Conservation (phyloP, 148 eudicot genomes). For the Chenopodium suecicum region DNA sequence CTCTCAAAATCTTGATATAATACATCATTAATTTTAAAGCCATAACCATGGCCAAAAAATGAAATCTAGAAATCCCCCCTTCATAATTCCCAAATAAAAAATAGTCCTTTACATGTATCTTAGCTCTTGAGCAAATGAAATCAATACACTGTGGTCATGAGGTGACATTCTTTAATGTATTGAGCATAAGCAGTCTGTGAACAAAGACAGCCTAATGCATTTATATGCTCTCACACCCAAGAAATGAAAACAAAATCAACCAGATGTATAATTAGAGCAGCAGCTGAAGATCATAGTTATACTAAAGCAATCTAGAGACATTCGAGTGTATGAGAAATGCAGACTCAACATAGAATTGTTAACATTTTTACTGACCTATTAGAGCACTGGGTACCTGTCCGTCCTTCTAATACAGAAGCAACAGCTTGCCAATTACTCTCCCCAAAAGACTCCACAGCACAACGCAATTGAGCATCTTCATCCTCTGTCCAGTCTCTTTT, state of each 20-base stretch:
- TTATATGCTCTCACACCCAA: no score
- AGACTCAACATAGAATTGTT: neutral
- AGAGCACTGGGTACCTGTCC: conserved; percentile 91
- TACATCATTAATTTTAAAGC: neutral
- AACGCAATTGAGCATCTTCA: conserved; percentile 67
- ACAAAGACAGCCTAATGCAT: neutral
- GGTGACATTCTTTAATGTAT: neutral
- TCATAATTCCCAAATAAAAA: no score
- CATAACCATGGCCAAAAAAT: neutral
- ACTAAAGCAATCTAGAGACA: neutral
- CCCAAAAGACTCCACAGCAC: conserved; percentile 79
- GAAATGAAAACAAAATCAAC: neutral
- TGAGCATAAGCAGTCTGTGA: neutral
- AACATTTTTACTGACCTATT: conserved; percentile 70
- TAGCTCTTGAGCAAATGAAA: neutral
- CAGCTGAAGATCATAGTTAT: neutral
- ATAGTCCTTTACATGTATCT: neutral
- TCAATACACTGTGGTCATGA: neutral
- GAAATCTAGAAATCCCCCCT: neutral
- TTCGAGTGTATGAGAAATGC: neutral
- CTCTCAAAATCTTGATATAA: no score
- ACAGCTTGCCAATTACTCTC: conserved; percentile 86
- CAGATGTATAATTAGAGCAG: neutral
- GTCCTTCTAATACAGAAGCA: conserved; percentile 78
- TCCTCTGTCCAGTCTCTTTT: conserved; percentile 82